Evolutionary conservation across 768 basidiomycete species (phyloP).

Genomic region (Russula sp.): DNA sequence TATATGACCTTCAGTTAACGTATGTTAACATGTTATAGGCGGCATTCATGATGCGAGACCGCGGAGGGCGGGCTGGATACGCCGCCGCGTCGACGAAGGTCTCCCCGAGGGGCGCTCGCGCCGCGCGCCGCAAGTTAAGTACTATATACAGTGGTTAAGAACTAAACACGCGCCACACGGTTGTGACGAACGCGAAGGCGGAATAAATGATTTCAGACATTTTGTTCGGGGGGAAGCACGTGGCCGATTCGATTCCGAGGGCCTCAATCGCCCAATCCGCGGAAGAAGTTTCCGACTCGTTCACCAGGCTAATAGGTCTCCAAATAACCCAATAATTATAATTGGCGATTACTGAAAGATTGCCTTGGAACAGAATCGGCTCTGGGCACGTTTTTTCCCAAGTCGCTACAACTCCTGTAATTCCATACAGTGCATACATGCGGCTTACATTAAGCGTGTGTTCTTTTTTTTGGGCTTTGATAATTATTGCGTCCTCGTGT

Average conservation of each 20-base stretch:
- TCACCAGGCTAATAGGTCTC: too few relatives aligned
- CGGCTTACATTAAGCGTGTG: neutral
- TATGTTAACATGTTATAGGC: too few relatives aligned
- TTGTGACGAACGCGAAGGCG: neutral
- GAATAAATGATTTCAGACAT: neutral
- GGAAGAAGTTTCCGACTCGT: too few relatives aligned
- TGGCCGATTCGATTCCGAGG: neutral
- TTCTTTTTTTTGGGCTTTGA: neutral
- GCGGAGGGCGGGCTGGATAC: conserved; percentile 10
- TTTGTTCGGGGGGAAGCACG: neutral
- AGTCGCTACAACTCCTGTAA: neutral
- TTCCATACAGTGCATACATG: too few relatives aligned
- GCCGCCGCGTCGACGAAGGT: conserved; percentile 1
- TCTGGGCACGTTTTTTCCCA: neutral
- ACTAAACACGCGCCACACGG: neutral
- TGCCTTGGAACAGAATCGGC: neutral
- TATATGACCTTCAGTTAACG: too few relatives aligned
- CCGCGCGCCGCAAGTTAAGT: neutral
- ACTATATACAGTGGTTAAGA: neutral
- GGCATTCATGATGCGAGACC: neutral
- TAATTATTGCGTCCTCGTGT: neutral
- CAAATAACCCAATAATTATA: too few relatives aligned
- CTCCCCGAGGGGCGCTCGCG: conserved; percentile 1
- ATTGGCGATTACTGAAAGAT: neutral
- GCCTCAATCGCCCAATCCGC: neutral